Conservation (phyloP, 257 asterid species). For the Forsythia suspensa region DNA sequence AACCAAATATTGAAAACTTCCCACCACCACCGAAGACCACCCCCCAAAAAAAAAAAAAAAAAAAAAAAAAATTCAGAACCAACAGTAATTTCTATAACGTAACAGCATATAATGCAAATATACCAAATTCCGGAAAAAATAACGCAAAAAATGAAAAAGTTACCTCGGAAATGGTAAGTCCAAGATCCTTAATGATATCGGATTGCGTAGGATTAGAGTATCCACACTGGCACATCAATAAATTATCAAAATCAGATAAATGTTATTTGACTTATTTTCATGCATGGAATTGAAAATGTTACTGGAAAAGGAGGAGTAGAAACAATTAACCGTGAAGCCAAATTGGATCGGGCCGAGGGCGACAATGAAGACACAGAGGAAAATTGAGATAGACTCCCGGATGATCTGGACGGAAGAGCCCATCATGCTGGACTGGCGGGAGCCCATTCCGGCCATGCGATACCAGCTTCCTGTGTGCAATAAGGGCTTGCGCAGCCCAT, state of each 20-base stretch:
- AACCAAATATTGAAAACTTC: constrained; percentile 85
- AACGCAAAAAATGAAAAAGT: background rate
- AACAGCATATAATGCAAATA: background rate
- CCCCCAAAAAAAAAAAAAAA: no score
- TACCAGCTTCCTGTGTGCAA: constrained; percentile 94
- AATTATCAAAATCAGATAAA: background rate
- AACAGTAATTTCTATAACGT: background rate
- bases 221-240: constrained; percentile 56
- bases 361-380: constrained; percentile 67
- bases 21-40: constrained; percentile 7
- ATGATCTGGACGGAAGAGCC: constrained; percentile 54
- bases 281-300: background rate
- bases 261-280: background rate
- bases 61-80: background rate
- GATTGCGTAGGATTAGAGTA: constrained; percentile 79
- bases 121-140: background rate
- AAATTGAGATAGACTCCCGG: constrained; percentile 73
- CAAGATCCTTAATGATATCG: constrained; percentile 64
- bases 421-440: constrained; percentile 63
- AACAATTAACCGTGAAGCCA: constrained; percentile 55
- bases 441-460: constrained; percentile 60
- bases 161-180: constrained; percentile 77
- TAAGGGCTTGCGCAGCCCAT: constrained; percentile 82
- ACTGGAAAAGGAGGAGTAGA: background rate
- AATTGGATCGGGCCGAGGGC: constrained; percentile 86